Percentiles rank a stretch among this genome's conserved stretches.
Conservation (phyloP, 768 basidiomycete species). For the Amanita phalloides region DNA sequence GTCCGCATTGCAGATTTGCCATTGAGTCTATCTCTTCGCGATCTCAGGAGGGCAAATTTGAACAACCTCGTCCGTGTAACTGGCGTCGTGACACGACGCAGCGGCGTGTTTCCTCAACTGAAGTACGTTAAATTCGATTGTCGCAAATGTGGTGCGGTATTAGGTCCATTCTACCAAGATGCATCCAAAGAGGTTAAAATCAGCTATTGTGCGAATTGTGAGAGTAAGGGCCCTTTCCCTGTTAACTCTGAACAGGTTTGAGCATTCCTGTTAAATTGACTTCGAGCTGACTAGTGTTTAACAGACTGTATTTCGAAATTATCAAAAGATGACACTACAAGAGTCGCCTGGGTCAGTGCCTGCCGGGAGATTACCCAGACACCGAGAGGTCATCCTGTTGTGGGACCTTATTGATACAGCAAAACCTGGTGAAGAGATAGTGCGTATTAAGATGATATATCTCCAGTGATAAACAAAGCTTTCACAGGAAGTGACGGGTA, state of each 20-base stretch:
- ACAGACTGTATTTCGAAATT: constrained; percentile 96
- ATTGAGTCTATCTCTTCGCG: constrained; percentile 80
- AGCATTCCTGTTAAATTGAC: background rate
- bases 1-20: constrained; percentile 95
- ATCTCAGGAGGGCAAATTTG: constrained; percentile 83
- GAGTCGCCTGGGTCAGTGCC: constrained; percentile 98
- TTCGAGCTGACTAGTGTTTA: background rate
- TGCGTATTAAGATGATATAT: constrained; percentile 19
- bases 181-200: constrained; percentile 89
- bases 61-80: constrained; percentile 94
- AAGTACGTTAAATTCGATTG: constrained; percentile 99
- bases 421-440: constrained; percentile 97
- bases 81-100: constrained; percentile 92
- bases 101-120: constrained; percentile 96
- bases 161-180: constrained; percentile 98
- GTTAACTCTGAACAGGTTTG: constrained; percentile 92
- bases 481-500: constrained; percentile 86
- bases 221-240: constrained; percentile 88
- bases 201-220: constrained; percentile 90
- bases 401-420: constrained; percentile 99
- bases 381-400: constrained; percentile 91
- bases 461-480: constrained; percentile 6
- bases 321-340: constrained; percentile 97
- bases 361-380: constrained; percentile 91
- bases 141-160: constrained; percentile 82